Evolutionary conservation across 257 asterid species (phyloP).

Genomic region (Cordia subcordata): DNA sequence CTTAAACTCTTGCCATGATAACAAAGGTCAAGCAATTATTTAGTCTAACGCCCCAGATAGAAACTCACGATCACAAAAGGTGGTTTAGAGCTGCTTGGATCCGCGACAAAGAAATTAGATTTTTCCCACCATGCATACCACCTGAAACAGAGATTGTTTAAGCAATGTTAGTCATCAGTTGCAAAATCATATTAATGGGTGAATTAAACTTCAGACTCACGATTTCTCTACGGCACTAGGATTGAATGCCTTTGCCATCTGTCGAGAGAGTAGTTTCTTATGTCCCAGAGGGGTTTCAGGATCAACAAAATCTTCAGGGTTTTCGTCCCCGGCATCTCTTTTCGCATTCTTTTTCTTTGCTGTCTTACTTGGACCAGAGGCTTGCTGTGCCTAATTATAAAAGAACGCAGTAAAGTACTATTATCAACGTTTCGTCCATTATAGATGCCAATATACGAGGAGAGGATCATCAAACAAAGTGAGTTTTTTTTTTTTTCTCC

Average conservation of each 20-base stretch:
- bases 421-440: background rate
- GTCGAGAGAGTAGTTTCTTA: slow-evolving; percentile 70
- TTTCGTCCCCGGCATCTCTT: slow-evolving; percentile 67
- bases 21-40: background rate
- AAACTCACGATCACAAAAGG: slow-evolving; percentile 83
- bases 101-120: slow-evolving; percentile 81
- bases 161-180: background rate
- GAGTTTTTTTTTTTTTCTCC: background rate
- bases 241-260: slow-evolving; percentile 78
- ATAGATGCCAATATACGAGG: background rate
- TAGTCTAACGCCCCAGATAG: slow-evolving; percentile 1
- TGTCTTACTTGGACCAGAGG: slow-evolving; percentile 48
- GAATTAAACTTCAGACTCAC: slow-evolving; percentile 33
- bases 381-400: slow-evolving; percentile 53
- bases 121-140: slow-evolving; percentile 99
- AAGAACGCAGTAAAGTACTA: slow-evolving; percentile 5
- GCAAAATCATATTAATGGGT: background rate
- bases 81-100: slow-evolving; percentile 72
- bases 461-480: background rate
- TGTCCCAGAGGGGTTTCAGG: slow-evolving; percentile 77
- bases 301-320: slow-evolving; percentile 66
- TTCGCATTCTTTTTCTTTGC: slow-evolving; percentile 67
- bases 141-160: slow-evolving; percentile 33
- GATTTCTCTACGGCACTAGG: slow-evolving; percentile 80
- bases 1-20: background rate